Conservation (phyloP, 176 grass and related monocot species). For the Metroxylon sagu region DNA sequence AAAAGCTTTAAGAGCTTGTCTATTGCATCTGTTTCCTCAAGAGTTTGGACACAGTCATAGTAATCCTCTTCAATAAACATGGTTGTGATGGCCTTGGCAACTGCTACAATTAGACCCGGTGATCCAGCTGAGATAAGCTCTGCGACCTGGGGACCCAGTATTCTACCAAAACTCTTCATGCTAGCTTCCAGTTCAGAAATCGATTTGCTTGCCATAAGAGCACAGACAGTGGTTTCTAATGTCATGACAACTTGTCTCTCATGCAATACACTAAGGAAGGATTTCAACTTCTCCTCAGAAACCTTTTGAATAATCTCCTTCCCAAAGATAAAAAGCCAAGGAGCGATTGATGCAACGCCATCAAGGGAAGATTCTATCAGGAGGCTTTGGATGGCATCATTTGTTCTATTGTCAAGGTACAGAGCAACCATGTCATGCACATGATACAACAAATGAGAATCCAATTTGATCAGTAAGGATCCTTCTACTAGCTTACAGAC, state of each 20-base stretch:
- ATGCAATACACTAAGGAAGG: constrained; percentile 38
- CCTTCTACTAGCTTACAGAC: constrained; percentile 69
- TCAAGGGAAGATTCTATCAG: constrained; percentile 38
- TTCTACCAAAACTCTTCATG: constrained; percentile 44
- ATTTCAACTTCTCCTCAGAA: constrained; percentile 43
- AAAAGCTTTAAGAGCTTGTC: constrained; percentile 45
- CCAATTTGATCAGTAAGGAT: constrained; percentile 72
- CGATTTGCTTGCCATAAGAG: constrained; percentile 65
- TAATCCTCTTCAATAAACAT: constrained; percentile 45
- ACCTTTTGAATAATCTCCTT: constrained; percentile 39
- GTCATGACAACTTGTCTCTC: constrained; percentile 37
- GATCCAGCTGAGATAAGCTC: constrained; percentile 58
- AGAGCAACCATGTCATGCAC: constrained; percentile 81
- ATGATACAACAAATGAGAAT: constrained; percentile 55
- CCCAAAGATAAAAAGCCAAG: constrained; percentile 77
- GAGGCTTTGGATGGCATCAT: constrained; percentile 33
- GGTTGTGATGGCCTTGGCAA: constrained; percentile 32
- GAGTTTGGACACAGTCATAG: constrained; percentile 34
- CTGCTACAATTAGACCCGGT: constrained; percentile 29
- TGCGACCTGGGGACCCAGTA: constrained; percentile 42
- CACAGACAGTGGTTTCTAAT: constrained; percentile 43
- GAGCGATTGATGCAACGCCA: constrained; percentile 39
- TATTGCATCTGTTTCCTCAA: constrained; percentile 49
- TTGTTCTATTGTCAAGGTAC: constrained; percentile 51
- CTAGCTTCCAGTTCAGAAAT: constrained; percentile 54